Evolutionary conservation across 148 eudicot genomes (phyloP), one percentile per base, ranked within the genome.

Genomic region (Selenicereus undatus): DNA sequence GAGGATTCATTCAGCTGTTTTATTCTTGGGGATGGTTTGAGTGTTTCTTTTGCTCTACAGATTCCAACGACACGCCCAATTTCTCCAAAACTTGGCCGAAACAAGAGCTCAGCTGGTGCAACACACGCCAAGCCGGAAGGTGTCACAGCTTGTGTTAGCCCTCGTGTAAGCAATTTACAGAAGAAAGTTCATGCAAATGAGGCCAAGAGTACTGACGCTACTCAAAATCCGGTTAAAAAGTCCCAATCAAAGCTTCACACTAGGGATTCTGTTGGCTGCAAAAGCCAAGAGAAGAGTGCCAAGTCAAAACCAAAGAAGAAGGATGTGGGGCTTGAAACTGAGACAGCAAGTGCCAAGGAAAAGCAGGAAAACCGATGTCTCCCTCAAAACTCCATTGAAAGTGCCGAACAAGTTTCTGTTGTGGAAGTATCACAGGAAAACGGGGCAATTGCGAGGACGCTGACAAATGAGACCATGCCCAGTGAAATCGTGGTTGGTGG

Each of bases 71-170:
- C 99, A 71, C 98, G 99, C 22, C 78, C 99, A 56, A 80, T 12
- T 79, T 96, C 99, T 82, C 99, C 99, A 8, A 96, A 94, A 90
- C 89, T 96, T 77, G 99, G 99, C 75, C 91, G 98, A 86, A 75
- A 83, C 83, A 96, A 96, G 83, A 87, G 80, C 88, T 75, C 85
- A 62, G 56, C 43, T 58, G 80, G 79, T 62, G 81, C 86, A 70
- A 72, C 83, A 79, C 84, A 76, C 56, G 85, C 80, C 50, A 78
- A 82, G 58, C 71, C 88, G 16, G 94, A 87, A 82, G 84, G 64
- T 22, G 85, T 78, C 73, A 83, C 85, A 45, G 60, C 92, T 65
- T 74, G 87, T 76, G 85, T 77, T 71, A 87, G 90, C 82, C 96
- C 91, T 32, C 87, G 71, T 65, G 82, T 84, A 74, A 78, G 76